These are phyloP conservation scores for Eutrema japonicum DNA, from an alignment of 345 rosid genomes.

Conservation along the genomic window DNA sequence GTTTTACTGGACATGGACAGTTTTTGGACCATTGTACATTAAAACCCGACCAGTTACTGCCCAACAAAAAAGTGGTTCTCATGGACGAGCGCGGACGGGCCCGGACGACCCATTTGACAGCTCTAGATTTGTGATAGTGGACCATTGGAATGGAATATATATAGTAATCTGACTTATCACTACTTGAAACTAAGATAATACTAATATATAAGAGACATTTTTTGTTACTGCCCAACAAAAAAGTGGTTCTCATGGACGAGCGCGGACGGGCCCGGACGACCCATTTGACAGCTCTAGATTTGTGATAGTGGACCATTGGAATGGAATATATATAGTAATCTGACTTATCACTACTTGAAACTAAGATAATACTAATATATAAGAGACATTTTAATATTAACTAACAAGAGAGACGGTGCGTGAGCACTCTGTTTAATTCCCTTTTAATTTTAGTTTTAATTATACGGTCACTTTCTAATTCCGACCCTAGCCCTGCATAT, in stretches of 20 bases:
- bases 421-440: conserved; percentile 24
- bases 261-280: too few relatives aligned
- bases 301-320: conserved; percentile 15
- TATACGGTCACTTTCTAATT: conserved; percentile 15
- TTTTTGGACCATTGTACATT: too few relatives aligned
- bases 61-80: too few relatives aligned
- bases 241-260: too few relatives aligned
- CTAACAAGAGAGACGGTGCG: conserved; percentile 14
- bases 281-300: too few relatives aligned
- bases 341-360: conserved; percentile 26
- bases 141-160: conserved; percentile 20
- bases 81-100: too few relatives aligned
- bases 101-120: too few relatives aligned
- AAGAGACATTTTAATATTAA: not conserved
- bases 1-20: too few relatives aligned
- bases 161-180: conserved; percentile 20
- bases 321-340: conserved; percentile 22
- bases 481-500: conserved; percentile 10
- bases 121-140: conserved; percentile 8
- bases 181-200: conserved; percentile 23
- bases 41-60: too few relatives aligned
- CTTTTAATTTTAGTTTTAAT: not conserved
- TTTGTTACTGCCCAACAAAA: too few relatives aligned
- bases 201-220: not conserved
- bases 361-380: not conserved